phyloP scores from a whole-genome alignment of 177 flowering plant genomes.

The Vitis hybrid region DNA sequence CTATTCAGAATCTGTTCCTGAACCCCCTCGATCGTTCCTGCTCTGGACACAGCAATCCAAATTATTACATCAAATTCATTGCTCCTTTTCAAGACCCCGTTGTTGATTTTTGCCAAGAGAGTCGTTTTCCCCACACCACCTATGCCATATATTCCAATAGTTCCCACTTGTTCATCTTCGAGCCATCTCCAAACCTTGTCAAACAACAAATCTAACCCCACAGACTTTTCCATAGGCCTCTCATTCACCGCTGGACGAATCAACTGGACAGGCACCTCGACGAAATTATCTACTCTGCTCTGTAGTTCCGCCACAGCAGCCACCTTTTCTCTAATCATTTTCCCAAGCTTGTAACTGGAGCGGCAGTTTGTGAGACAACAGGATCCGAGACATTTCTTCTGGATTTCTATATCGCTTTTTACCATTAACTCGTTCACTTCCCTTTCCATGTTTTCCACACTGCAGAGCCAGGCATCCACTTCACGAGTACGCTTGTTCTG shows the following conservation, averaged over 20 bases:
- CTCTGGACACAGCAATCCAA: slow-evolving; percentile 23
- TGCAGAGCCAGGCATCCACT: neutral
- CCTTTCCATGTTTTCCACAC: neutral
- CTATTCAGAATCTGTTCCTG: slow-evolving; percentile 10
- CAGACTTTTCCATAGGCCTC: slow-evolving; percentile 1
- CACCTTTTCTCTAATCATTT: neutral
- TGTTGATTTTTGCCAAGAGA: slow-evolving; percentile 15
- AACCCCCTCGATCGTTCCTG: neutral
- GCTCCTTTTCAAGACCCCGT: neutral
- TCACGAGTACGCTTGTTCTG: neutral
- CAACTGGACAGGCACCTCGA: neutral
- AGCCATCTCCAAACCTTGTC: slow-evolving; percentile 2
- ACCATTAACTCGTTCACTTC: neutral
- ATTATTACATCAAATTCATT: slow-evolving; percentile 12
- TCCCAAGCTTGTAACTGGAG: slow-evolving; percentile 1
- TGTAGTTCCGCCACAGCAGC: neutral
- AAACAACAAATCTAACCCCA: neutral
- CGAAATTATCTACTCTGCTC: too few relatives aligned
- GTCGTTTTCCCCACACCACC: slow-evolving; percentile 30
- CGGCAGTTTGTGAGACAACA: neutral
- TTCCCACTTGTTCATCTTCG: neutral
- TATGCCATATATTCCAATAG: slow-evolving; percentile 21
- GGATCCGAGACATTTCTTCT: neutral
- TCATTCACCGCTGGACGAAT: neutral
- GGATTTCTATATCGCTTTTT: neutral